A percentile compares a stretch with the other conserved stretches of the same genome.
Evolutionary conservation across 2,329 filamentous ascomycete species (phyloP).

Genomic region (Stagonosporopsis cucurbitacearum): DNA sequence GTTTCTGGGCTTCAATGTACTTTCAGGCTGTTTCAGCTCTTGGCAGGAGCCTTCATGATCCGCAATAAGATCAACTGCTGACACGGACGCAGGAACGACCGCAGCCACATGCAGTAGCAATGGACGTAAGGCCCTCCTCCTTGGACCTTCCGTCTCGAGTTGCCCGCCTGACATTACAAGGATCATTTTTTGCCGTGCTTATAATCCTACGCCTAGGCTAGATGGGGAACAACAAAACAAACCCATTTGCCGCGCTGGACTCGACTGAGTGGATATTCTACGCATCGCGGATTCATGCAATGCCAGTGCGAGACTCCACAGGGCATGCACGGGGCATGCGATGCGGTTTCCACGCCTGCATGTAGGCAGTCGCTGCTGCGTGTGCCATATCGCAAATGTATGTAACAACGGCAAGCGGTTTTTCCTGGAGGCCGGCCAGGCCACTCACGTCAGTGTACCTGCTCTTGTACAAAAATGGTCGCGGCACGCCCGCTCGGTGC

Average conservation of each 20-base stretch:
- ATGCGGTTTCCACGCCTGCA: background rate
- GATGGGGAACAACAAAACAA: background rate
- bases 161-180: conserved; percentile 4
- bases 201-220: background rate
- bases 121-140: conserved; percentile 3
- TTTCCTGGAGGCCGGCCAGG: background rate
- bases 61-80: conserved; percentile 2
- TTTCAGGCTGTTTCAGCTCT: conserved; percentile 8
- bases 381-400: background rate
- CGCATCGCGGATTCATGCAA: background rate
- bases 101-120: conserved; percentile 4
- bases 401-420: background rate
- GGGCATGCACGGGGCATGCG: background rate
- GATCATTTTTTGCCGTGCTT: conserved; percentile 10
- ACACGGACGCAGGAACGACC: conserved; percentile 7
- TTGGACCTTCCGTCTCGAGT: conserved; percentile 3
- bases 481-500: conserved; percentile 3
- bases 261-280: background rate
- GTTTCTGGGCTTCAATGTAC: background rate
- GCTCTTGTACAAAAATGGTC: background rate
- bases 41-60: conserved; percentile 13
- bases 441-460: background rate
- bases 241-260: background rate
- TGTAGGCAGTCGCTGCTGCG: background rate
- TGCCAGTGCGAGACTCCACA: background rate